Conservation (phyloP, 177 flowering plant species). For the Vitis hybrid region DNA sequence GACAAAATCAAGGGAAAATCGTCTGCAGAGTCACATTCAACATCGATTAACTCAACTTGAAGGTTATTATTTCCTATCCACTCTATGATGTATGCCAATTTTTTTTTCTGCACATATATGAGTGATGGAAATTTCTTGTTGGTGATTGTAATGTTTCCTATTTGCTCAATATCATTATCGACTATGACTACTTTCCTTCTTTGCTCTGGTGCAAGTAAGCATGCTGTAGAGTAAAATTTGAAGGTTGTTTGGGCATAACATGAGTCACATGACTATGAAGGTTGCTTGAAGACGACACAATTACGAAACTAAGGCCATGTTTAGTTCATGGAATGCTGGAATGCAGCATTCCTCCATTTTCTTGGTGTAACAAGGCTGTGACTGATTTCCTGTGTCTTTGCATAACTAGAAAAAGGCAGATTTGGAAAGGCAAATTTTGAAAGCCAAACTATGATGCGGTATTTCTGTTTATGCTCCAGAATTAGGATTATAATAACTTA, state of each 20-base stretch:
- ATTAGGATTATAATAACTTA: too few species aligned
- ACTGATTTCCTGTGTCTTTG: too few species aligned
- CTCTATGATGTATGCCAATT: neutral
- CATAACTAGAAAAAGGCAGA: too few species aligned
- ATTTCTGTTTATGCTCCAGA: too few species aligned
- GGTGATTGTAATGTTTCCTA: neutral
- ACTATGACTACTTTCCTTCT: neutral
- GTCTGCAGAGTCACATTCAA: constrained; percentile 52
- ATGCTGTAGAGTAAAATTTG: neutral
- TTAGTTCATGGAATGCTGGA: too few species aligned
- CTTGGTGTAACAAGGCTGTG: too few species aligned
- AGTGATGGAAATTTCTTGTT: neutral
- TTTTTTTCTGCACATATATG: neutral
- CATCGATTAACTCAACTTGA: constrained; percentile 83
- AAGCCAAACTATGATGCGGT: too few species aligned
- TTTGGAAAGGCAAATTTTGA: too few species aligned
- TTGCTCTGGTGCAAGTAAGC: neutral
- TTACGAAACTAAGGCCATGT: too few species aligned
- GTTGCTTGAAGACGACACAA: too few species aligned
- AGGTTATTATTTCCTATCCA: constrained; percentile 40
- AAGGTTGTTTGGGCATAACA: neutral
- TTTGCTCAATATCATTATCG: neutral
- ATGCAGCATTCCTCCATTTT: too few species aligned
- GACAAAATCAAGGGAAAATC: constrained; percentile 44
- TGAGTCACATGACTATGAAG: neutral